Evolutionary conservation across 106 monocot genomes (phyloP).

Genomic region (Dioscorea zingiberensis): DNA sequence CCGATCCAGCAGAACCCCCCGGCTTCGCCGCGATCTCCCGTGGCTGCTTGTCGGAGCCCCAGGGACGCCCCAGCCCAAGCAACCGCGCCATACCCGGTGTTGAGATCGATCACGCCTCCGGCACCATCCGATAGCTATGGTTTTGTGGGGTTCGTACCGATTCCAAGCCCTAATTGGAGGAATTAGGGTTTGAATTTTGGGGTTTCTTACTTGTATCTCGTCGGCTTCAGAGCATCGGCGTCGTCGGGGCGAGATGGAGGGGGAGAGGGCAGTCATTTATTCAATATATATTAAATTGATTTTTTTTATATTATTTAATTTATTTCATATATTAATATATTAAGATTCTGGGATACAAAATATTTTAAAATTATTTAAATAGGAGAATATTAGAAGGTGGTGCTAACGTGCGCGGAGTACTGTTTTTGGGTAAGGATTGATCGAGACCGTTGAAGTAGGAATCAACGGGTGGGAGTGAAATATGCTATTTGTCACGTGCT

Average conservation of each 20-base stretch:
- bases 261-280: conserved; percentile 1
- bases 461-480: no score
- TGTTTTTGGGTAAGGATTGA: no score
- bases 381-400: no score
- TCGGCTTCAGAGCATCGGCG: conserved; percentile 18
- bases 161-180: conserved; percentile 24
- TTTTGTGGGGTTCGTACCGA: background rate
- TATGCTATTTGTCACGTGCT: no score
- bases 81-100: background rate
- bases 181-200: background rate
- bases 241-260: conserved; percentile 11
- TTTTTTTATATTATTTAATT: no score
- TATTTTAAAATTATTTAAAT: no score
- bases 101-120: no score
- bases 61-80: conserved; percentile 8
- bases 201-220: background rate
- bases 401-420: no score
- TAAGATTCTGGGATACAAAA: no score
- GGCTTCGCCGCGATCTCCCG: conserved; percentile 20
- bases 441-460: no score
- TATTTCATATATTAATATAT: no score
- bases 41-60: background rate
- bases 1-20: background rate
- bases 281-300: background rate
- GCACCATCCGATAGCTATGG: background rate